Conservation (phyloP, 805 yeast genomes). For the Spathaspora sp. region DNA sequence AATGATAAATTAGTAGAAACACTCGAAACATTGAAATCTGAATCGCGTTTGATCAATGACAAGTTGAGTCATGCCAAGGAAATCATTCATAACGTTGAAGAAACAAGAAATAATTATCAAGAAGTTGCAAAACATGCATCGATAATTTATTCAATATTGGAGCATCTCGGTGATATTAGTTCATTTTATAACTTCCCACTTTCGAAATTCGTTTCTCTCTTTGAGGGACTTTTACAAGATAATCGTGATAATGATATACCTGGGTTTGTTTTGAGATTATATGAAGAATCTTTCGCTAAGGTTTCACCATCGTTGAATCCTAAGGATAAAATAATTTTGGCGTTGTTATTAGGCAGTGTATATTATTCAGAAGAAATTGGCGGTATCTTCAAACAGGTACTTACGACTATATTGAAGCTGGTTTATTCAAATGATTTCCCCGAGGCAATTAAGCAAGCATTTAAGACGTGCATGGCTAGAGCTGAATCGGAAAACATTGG, state of each 20-base stretch:
- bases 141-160: slow-evolving; percentile 44
- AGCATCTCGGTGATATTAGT: slow-evolving; percentile 32
- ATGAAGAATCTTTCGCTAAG: slow-evolving; percentile 42
- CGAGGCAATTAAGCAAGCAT: not conserved
- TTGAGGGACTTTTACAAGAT: slow-evolving; percentile 12
- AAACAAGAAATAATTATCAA: slow-evolving; percentile 42
- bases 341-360: slow-evolving; percentile 30
- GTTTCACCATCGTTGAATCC: slow-evolving; percentile 46
- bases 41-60: slow-evolving; percentile 49
- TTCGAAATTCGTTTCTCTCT: slow-evolving; percentile 20
- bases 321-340: slow-evolving; percentile 44
- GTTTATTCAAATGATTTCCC: not conserved
- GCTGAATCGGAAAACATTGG: slow-evolving; percentile 7
- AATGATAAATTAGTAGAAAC: slow-evolving; percentile 56
- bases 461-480: slow-evolving; percentile 6
- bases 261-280: slow-evolving; percentile 34
- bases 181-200: slow-evolving; percentile 60
- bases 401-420: slow-evolving; percentile 9
- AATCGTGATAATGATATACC: slow-evolving; percentile 16
- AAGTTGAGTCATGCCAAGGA: slow-evolving; percentile 52
- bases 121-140: slow-evolving; percentile 58
- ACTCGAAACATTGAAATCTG: slow-evolving; percentile 62
- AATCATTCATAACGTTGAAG: slow-evolving; percentile 54
- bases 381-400: slow-evolving; percentile 12
- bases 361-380: slow-evolving; percentile 25